Evolutionary conservation across 106 monocot species (phyloP), one percentile per base, ranked within the genome.

Genomic region (Allium cepa): DNA sequence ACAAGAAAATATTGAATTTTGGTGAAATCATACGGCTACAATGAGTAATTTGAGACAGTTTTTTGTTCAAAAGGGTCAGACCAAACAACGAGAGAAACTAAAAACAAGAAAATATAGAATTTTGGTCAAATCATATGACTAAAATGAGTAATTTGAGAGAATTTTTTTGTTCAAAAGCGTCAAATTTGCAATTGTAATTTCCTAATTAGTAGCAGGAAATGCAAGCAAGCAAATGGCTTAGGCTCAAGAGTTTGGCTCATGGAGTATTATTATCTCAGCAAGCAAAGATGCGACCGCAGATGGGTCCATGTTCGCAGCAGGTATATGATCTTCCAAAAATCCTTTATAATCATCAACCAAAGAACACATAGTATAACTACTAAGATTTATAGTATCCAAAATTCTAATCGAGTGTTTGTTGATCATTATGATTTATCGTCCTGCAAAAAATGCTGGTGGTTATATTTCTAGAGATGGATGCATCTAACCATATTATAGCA

Each of bases 301-400:
- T 16, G 92, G 92, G 70, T 92, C 92, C 92, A 92, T 88, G 87
- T 92, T 88, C n/a, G 92, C 85, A 60, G 92, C 84, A 4, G 92
- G 92, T 52, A 87, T 78, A 9, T 87, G 80, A 71, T 92, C 92
- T 69, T 92, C 92, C 82, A 92, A 73, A 72, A 88, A 92, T 3
- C 88, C 92, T 92, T 28, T 13, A 56, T 16, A 46, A 8, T 11
- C 10, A 62, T 36, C 62, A 62, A 62, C 6, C 18, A 14, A 61
- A 28, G 14, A 12, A 11, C 11, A 62, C 15, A 6, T 15, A 36
- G 36, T 36, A 36, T 36, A 36, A 5, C 36, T 5, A 36, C 36
- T 36, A 36, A 36, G 36, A 36, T 36, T 36, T 5, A 36, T 3
- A 36, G 36, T 0, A 36, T 36, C 5, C 36, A 36, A 36, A 36